phyloP scores from a whole-genome alignment of 2,329 filamentous ascomycete genomes.

The Lomentospora prolificans region DNA sequence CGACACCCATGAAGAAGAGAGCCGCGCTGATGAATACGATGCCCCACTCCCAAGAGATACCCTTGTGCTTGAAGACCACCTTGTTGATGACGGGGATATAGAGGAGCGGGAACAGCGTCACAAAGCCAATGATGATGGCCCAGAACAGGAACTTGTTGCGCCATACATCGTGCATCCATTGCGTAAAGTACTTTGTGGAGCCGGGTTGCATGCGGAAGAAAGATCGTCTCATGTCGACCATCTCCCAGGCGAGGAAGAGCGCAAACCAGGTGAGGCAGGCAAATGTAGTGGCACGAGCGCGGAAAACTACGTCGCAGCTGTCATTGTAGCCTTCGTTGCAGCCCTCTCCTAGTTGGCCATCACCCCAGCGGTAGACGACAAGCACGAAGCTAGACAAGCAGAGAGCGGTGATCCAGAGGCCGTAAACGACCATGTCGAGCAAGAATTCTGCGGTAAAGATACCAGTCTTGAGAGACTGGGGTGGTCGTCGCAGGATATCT shows the following conservation, averaged over 20 bases:
- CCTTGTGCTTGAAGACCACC: constrained; percentile 49
- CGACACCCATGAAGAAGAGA: constrained; percentile 48
- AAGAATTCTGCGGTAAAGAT: constrained; percentile 59
- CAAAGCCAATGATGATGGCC: constrained; percentile 41
- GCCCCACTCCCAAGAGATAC: constrained; percentile 54
- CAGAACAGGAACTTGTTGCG: constrained; percentile 64
- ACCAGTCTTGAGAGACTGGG: constrained; percentile 49
- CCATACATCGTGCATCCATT: constrained; percentile 61
- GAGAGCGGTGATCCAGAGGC: constrained; percentile 57
- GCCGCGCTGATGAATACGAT: constrained; percentile 44
- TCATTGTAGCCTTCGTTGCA: constrained; percentile 51
- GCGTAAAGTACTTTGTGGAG: constrained; percentile 49
- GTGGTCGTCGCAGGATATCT: constrained; percentile 59
- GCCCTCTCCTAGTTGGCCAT: constrained; percentile 44
- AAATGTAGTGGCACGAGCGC: constrained; percentile 63
- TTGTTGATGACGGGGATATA: constrained; percentile 53
- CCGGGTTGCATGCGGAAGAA: constrained; percentile 67
- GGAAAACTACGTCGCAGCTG: constrained; percentile 55
- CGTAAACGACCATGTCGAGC: constrained; percentile 58
- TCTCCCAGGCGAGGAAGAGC: constrained; percentile 70
- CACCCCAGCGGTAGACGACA: constrained; percentile 53
- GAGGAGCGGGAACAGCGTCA: constrained; percentile 39
- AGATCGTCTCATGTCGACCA: constrained; percentile 60
- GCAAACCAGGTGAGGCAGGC: constrained; percentile 68
- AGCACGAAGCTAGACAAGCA: constrained; percentile 54